A percentile compares a stretch with the other conserved stretches of the same genome.
phyloP scores from a whole-genome alignment of 495 filamentous ascomycete species.

The Trichoderma erinaceum region DNA sequence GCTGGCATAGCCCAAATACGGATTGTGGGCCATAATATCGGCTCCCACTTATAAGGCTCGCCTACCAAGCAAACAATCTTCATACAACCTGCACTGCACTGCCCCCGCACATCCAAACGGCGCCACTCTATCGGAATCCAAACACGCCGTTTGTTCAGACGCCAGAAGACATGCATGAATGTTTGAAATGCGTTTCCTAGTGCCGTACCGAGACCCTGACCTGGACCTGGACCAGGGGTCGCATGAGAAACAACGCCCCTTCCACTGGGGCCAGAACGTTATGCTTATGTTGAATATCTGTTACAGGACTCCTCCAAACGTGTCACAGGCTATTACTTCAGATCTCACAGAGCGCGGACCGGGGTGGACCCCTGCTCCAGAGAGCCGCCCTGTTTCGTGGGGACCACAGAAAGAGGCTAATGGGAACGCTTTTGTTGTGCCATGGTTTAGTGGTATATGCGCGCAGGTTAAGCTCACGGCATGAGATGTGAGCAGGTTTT shows the following conservation, averaged over 20 bases:
- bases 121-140: constrained; percentile 11
- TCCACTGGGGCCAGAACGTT: not conserved
- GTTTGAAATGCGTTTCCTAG: constrained; percentile 14
- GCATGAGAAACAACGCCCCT: constrained; percentile 5
- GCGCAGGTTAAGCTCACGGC: constrained; percentile 6
- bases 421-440: no score
- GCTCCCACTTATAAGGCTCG: no score
- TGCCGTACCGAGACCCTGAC: constrained; percentile 17
- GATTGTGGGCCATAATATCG: no score
- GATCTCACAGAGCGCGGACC: constrained; percentile 5
- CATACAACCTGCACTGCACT: no score
- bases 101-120: no score
- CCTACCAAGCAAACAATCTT: no score
- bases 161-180: not conserved
- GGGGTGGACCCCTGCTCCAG: not conserved
- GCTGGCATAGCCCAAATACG: no score
- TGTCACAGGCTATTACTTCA: not conserved
- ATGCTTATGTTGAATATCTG: constrained; percentile 8
- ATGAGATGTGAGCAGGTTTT: not conserved
- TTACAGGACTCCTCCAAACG: not conserved
- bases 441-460: not conserved
- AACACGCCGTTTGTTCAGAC: constrained; percentile 21
- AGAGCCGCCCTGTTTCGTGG: not conserved
- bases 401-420: not conserved
- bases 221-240: not conserved